A percentile compares a stretch with the other conserved stretches of the same genome.
phyloP scores from a whole-genome alignment of 371 early-diverging fungal genomes.

The Rhizomucor pusillus region DNA sequence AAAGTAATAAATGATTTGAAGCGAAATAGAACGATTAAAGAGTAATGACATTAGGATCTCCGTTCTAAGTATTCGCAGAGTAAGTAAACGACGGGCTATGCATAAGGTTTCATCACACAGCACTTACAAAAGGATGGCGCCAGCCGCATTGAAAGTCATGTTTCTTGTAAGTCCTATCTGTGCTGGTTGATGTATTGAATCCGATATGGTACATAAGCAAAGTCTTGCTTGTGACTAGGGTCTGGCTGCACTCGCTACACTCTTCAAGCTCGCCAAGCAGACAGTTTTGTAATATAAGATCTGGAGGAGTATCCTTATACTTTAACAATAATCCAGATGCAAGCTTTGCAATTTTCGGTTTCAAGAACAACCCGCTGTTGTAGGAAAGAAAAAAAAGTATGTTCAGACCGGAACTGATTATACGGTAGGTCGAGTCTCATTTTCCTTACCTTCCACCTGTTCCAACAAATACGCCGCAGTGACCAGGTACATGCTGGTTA shows the following conservation, averaged over 20 bases:
- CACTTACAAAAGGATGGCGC: conserved; percentile 67
- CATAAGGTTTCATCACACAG: too few species aligned
- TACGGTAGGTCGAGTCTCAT: too few species aligned
- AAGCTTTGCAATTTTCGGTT: conserved; percentile 44
- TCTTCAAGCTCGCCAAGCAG: conserved; percentile 48
- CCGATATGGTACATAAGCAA: conserved; percentile 62
- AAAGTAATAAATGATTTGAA: too few species aligned
- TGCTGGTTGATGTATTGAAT: conserved; percentile 60
- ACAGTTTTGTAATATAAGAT: conserved; percentile 58
- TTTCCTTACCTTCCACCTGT: conserved; percentile 15
- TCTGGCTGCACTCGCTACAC: conserved; percentile 37
- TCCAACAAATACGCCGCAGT: conserved; percentile 38
- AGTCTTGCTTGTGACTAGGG: conserved; percentile 53
- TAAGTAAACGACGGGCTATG: too few species aligned
- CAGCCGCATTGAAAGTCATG: conserved; percentile 66
- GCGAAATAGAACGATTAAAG: too few species aligned
- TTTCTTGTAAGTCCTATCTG: conserved; percentile 51
- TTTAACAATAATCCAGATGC: conserved; percentile 42
- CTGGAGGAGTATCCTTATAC: conserved; percentile 46
- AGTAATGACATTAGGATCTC: too few species aligned
- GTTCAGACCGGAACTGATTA: too few species aligned
- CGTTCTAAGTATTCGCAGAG: too few species aligned
- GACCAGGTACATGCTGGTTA: conserved; percentile 39
- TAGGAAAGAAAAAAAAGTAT: not conserved
- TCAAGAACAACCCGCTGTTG: conserved; percentile 50